Evolutionary conservation across 805 yeast genomes (phyloP), one percentile per base, ranked within the genome.

Genomic region (Spathaspora gorwiae): DNA sequence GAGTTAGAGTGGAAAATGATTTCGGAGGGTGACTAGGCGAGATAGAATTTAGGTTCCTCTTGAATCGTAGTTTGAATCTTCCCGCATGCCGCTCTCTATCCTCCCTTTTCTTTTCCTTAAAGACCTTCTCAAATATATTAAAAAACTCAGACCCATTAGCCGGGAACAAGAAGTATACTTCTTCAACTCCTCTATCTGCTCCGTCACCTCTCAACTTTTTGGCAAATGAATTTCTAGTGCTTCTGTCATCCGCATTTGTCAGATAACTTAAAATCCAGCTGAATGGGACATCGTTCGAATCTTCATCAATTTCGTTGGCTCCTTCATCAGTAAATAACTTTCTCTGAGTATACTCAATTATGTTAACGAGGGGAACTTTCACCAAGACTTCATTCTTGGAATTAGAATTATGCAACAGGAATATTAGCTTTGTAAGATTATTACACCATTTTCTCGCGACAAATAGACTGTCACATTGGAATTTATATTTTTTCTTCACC

Each of bases 361-460:
- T 67, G 54, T 84, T 84, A 32, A 72, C 76, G 26, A 85, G 56
- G 0, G 97, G 97, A 4, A 92, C 79, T 53, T 86, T 85, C 14
- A 90, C 70, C 15, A 86, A 78, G 11, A 88, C 94, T 48, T 83
- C 83, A 53, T 83, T 83, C 11, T 83, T 83, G 24, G 75, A 70
- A 60, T 87, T 86, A 44, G 85, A 74, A 35, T 84, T 75, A 1
- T 90, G 74, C 14, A 62, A 52, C 43, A 62, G 64, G 64, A 92
- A 92, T 1, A 88, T 80, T 43, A 84, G 83, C 55, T 86, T 88
- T 51, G 85, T 87, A 37, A 92, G 63, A 8, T 76, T 66, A 43
- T 83, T 81, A 39, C 79, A 83, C 98, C 98, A 92, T 13, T 83
- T 77, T 47, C 86, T 74, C 0, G 97, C 97, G 6, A 83, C 68